Evolutionary conservation across 768 basidiomycete species (phyloP), one percentile per base, ranked within the genome.

Genomic region (Multifurca ochricompacta): DNA sequence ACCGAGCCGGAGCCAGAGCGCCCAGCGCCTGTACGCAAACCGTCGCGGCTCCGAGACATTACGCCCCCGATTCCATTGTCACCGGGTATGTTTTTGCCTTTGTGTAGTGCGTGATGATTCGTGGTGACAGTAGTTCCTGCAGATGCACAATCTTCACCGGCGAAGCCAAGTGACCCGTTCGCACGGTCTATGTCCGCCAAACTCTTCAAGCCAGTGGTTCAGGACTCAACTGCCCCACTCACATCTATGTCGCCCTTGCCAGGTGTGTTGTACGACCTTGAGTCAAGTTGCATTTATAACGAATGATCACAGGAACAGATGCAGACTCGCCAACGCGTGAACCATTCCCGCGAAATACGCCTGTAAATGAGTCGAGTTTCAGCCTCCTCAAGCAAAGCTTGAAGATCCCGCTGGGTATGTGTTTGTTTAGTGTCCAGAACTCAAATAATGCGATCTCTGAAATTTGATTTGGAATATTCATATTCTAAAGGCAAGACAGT

Each of bases 391-490:
- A 77, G 67, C 87, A 88, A 60, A 81, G 79, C 54, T 74, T 91
- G 60, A 85, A 78, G 66, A 73, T 77, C 55, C 91, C 88, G 1
- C 81, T 91, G 56, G 86, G 88, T 87, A 60, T 32, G 74, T 68
- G 6, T 14, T n/a, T n/a, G n/a, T n/a, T n/a, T n/a, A n/a, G n/a
- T 14, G n/a, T n/a, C 6, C 18, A 8, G 14, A 19, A 16, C 3
- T 4, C 11, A 19, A 18, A 7, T 6, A 2, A 14, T 6, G 10
- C 14, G 40, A n/a, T 23, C n/a, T 21, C 27, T 51, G 23, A 48
- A 18, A 6, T 1, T 28, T n/a, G n/a, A n/a, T 34, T 32, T 27
- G 14, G 7, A 21, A 25, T 18, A 19, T n/a, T n/a, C n/a, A n/a
- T n/a, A n/a, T 14, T 34, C 10, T 35, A 57, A 16, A 87, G 86